A percentile compares a stretch with the other conserved stretches of the same genome.
Conservation (phyloP, 2,329 filamentous ascomycete genomes). For the Coniochaeta sp. region DNA sequence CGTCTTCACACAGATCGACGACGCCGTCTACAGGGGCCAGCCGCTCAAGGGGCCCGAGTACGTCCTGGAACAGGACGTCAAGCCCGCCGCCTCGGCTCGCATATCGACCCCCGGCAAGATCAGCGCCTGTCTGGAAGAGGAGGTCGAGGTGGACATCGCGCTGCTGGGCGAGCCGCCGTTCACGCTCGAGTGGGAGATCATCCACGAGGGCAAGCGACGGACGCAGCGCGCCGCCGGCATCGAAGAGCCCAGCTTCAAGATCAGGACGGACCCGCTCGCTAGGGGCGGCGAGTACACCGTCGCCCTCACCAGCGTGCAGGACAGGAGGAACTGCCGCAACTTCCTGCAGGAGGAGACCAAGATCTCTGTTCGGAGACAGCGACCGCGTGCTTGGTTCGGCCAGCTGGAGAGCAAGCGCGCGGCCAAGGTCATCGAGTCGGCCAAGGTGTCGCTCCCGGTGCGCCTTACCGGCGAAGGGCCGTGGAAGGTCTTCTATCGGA, state of each 20-base stretch:
- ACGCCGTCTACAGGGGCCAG: conserved; percentile 69
- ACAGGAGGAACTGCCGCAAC: conserved; percentile 79
- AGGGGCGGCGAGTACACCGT: conserved; percentile 88
- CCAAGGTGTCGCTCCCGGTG: conserved; percentile 67
- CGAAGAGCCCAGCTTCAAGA: conserved; percentile 53
- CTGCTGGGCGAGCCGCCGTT: conserved; percentile 82
- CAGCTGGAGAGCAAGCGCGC: conserved; percentile 72
- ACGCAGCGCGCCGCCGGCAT: conserved; percentile 61
- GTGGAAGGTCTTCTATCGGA: conserved; percentile 74
- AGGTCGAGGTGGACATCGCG: conserved; percentile 64
- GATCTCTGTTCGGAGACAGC: conserved; percentile 80
- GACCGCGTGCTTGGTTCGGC: conserved; percentile 80
- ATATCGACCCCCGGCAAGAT: conserved; percentile 49
- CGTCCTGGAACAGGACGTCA: conserved; percentile 79
- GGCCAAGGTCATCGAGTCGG: conserved; percentile 70
- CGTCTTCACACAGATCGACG: conserved; percentile 72
- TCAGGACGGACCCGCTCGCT: conserved; percentile 66
- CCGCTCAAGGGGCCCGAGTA: conserved; percentile 54
- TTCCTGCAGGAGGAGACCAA: conserved; percentile 78
- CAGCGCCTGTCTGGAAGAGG: conserved; percentile 76
- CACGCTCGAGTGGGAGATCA: conserved; percentile 83
- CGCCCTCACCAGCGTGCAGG: conserved; percentile 77
- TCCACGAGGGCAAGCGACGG: conserved; percentile 80
- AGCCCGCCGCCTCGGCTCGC: conserved; percentile 80
- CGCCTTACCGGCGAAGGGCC: conserved; percentile 79